phyloP scores from a whole-genome alignment of 2,329 filamentous ascomycete species.

The Lecanosticta acicola region DNA sequence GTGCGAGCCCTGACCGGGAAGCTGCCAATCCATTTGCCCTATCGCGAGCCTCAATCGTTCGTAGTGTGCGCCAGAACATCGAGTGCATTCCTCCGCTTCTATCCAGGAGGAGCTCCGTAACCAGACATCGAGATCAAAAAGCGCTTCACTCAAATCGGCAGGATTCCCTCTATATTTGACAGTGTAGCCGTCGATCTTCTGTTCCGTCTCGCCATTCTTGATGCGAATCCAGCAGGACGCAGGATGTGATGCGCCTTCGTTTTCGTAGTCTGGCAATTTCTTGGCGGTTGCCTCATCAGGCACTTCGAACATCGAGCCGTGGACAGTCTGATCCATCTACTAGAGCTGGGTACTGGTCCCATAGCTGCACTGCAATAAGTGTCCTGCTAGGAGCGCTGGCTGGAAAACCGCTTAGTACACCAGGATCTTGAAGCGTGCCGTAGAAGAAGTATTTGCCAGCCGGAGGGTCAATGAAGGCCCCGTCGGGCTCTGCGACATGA shows the following conservation, averaged over 20 bases:
- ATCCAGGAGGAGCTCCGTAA: too few species aligned
- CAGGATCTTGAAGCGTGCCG: conserved; percentile 32
- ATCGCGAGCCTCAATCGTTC: too few species aligned
- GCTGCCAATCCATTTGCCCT: too few species aligned
- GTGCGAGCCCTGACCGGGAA: too few species aligned
- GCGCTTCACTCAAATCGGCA: conserved; percentile 7
- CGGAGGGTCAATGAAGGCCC: conserved; percentile 33
- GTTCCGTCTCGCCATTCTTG: background rate
- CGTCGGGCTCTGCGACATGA: background rate
- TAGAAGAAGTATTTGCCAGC: conserved; percentile 36
- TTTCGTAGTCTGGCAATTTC: conserved; percentile 35
- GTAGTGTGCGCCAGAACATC: too few species aligned
- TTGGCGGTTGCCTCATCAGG: conserved; percentile 30
- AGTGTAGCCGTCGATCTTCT: conserved; percentile 5
- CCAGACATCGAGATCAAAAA: conserved; percentile 7
- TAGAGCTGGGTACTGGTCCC: conserved; percentile 39
- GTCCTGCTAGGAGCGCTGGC: conserved; percentile 31
- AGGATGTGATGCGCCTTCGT: conserved; percentile 34
- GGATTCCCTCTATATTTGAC: conserved; percentile 8
- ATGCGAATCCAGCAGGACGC: conserved; percentile 31
- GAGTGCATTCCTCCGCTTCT: too few species aligned
- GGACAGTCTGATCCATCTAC: conserved; percentile 29
- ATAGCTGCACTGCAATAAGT: conserved; percentile 31
- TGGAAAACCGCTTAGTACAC: conserved; percentile 27
- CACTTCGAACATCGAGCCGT: conserved; percentile 33